Conservation (phyloP, 495 filamentous ascomycete genomes). For the Astrothelium subdiscretum region DNA sequence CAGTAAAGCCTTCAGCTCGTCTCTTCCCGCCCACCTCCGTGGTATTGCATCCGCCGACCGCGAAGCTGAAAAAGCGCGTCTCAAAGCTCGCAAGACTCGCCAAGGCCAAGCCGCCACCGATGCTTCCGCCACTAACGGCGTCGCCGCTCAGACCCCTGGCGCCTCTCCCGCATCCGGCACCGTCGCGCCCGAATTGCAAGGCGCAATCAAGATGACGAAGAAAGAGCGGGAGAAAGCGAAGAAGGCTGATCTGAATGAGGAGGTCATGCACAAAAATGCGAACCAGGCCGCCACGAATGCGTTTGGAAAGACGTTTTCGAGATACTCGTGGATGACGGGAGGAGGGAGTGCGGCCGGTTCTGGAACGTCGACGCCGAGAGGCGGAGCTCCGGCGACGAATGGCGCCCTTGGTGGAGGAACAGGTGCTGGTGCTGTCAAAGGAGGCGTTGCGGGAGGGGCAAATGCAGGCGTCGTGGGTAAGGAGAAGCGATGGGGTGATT, state of each 20-base stretch:
- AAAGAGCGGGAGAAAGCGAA: slow-evolving; percentile 43
- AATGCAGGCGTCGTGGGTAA: neutral
- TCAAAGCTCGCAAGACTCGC: slow-evolving; percentile 30
- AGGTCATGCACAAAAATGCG: slow-evolving; percentile 21
- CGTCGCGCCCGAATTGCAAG: slow-evolving; percentile 21
- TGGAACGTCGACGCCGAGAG: slow-evolving; percentile 19
- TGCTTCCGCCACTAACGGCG: slow-evolving; percentile 20
- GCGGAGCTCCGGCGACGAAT: neutral
- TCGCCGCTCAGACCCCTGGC: neutral
- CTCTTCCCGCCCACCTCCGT: slow-evolving; percentile 18
- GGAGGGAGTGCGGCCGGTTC: slow-evolving; percentile 3
- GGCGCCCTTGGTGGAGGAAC: neutral
- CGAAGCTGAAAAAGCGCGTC: slow-evolving; percentile 39
- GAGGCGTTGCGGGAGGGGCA: neutral
- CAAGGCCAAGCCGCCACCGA: slow-evolving; percentile 17
- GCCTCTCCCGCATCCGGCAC: slow-evolving; percentile 28
- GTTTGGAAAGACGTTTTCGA: slow-evolving; percentile 22
- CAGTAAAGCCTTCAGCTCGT: slow-evolving; percentile 18
- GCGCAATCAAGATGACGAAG: slow-evolving; percentile 36
- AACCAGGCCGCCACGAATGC: slow-evolving; percentile 25
- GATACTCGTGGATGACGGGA: slow-evolving; percentile 27
- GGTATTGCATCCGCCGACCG: slow-evolving; percentile 17
- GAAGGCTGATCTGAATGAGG: slow-evolving; percentile 35
- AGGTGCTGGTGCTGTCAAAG: neutral
- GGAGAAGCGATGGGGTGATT: slow-evolving; percentile 38